Conservation (phyloP, 768 basidiomycete genomes). For the Tylopilus felleus region DNA sequence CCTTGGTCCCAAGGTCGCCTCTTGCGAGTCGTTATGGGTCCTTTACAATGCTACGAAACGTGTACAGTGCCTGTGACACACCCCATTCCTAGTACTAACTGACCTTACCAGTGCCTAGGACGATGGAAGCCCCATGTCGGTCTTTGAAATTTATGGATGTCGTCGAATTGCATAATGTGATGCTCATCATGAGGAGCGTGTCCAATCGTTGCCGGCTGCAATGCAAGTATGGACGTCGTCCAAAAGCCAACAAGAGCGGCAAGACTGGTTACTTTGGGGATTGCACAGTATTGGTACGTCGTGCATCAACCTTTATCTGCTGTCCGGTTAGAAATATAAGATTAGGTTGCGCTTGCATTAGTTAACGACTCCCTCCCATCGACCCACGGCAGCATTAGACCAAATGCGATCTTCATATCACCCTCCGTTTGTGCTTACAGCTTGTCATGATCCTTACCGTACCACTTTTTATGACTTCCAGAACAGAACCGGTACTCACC, state of each 20-base stretch:
- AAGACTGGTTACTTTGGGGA: conserved; percentile 94
- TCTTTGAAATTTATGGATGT: conserved; percentile 97
- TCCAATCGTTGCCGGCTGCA: conserved; percentile 65
- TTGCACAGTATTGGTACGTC: conserved; percentile 79
- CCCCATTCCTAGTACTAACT: conserved; percentile 6
- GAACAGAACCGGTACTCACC: too few species aligned
- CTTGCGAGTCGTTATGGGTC: conserved; percentile 74
- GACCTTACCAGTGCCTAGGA: conserved; percentile 53
- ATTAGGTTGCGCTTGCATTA: conserved; percentile 83
- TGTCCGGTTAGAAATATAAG: neutral
- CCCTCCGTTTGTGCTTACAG: too few species aligned
- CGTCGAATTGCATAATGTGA: conserved; percentile 79
- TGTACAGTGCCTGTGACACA: conserved; percentile 47
- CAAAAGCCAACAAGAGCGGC: conserved; percentile 61
- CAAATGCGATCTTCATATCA: conserved; percentile 84
- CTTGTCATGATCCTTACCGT: too few species aligned
- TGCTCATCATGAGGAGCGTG: conserved; percentile 93
- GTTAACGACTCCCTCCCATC: conserved; percentile 80
- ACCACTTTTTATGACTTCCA: too few species aligned
- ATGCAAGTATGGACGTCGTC: conserved; percentile 60
- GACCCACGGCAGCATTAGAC: conserved; percentile 76
- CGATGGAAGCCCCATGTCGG: conserved; percentile 77
- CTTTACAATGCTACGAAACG: conserved; percentile 87
- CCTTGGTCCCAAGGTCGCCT: conserved; percentile 68
- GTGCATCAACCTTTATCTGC: neutral